A percentile compares a stretch with the other conserved stretches of the same genome.
phyloP scores from a whole-genome alignment of 2,329 filamentous ascomycete species.

The Fusarium napiforme region DNA sequence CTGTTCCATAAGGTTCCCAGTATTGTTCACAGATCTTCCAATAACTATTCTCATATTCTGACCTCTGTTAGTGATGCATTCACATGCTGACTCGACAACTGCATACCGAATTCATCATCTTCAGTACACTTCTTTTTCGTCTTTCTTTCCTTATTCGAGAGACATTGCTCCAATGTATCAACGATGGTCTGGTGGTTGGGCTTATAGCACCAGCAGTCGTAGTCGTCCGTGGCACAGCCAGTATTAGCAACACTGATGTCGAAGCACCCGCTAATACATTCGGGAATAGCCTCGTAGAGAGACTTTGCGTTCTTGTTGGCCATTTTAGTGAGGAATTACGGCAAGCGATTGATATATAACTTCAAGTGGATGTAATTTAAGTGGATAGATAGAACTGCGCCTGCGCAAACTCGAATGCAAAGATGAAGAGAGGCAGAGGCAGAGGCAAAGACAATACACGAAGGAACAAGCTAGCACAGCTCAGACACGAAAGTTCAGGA shows the following conservation, averaged over 20 bases:
- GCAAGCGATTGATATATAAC: not conserved
- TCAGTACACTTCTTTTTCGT: slow-evolving; percentile 31
- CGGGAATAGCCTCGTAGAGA: slow-evolving; percentile 33
- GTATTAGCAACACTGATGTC: slow-evolving; percentile 39
- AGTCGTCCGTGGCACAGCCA: slow-evolving; percentile 36
- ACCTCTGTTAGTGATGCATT: not conserved
- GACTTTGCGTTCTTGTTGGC: slow-evolving; percentile 36
- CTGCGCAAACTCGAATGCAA: not conserved
- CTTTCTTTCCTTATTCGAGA: slow-evolving; percentile 31
- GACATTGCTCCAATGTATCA: slow-evolving; percentile 38
- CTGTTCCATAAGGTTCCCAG: slow-evolving; percentile 42
- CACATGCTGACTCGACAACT: not conserved
- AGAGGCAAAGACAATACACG: not conserved
- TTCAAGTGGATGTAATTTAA: not conserved
- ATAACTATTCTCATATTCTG: slow-evolving; percentile 44
- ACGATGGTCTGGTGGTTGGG: slow-evolving; percentile 41
- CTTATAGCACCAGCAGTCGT: slow-evolving; percentile 42
- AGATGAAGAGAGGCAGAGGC: not conserved
- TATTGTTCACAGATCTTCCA: slow-evolving; percentile 45
- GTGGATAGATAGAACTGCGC: not conserved
- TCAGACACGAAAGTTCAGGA: not conserved
- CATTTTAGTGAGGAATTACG: slow-evolving; percentile 8
- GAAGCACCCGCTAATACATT: slow-evolving; percentile 38
- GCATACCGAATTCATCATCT: slow-evolving; percentile 39
- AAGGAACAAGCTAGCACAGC: not conserved